phyloP scores from a whole-genome alignment of 768 basidiomycete species.

The Obba rivulosa region DNA sequence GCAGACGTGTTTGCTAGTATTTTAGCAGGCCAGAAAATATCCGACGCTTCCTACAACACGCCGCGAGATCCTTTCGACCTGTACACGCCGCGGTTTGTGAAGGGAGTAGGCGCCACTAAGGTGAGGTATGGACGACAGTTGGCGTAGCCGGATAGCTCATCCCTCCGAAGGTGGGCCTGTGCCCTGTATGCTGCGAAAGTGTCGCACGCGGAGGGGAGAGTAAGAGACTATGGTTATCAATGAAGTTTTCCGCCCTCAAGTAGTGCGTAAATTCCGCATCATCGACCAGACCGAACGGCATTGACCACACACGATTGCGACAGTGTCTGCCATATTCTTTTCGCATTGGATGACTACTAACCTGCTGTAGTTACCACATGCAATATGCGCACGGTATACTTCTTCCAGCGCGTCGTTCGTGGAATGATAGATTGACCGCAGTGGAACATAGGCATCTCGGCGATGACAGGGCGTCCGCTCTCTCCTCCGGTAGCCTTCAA shows the following conservation, averaged over 20 bases:
- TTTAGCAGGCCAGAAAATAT: constrained; percentile 10
- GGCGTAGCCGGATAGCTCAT: no score
- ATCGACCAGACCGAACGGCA: no score
- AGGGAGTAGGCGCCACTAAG: constrained; percentile 62
- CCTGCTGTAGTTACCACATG: constrained; percentile 63
- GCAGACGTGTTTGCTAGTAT: not conserved
- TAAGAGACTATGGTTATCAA: constrained; percentile 64
- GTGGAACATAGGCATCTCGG: constrained; percentile 55
- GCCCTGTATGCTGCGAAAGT: constrained; percentile 70
- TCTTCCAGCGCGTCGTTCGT: no score
- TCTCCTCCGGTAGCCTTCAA: constrained; percentile 71
- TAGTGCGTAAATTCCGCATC: constrained; percentile 39
- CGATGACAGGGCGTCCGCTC: constrained; percentile 63
- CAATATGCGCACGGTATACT: constrained; percentile 69
- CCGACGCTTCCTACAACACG: constrained; percentile 49
- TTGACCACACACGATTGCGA: constrained; percentile 1
- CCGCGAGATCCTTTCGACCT: constrained; percentile 60
- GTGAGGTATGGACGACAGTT: constrained; percentile 12
- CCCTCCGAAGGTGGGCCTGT: constrained; percentile 48
- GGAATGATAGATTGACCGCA: not conserved
- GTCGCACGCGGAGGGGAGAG: constrained; percentile 56
- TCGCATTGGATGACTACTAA: not conserved
- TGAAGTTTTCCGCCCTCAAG: constrained; percentile 83
- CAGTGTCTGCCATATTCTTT: not conserved
- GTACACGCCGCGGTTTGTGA: constrained; percentile 76